Conservation (phyloP, 169 alveolate genomes). For the Sarcocystis neurona region DNA sequence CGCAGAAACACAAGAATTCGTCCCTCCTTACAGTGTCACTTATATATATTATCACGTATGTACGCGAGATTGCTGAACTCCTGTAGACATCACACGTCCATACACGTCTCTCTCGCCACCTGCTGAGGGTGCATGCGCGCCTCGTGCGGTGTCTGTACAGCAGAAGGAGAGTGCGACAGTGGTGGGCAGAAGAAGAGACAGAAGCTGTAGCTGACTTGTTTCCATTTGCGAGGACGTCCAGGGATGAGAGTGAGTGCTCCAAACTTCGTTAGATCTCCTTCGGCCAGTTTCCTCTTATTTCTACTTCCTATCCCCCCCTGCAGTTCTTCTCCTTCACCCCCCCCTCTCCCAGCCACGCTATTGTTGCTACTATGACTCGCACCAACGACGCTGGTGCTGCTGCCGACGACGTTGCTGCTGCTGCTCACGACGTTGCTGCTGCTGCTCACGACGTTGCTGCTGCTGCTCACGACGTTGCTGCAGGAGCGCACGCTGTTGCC, state of each 20-base stretch:
- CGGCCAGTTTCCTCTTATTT: conserved; percentile 4
- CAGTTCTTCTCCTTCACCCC: not conserved
- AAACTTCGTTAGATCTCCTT: conserved; percentile 40
- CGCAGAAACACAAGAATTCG: not conserved
- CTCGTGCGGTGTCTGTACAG: not conserved
- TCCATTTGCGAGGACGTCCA: conserved; percentile 46
- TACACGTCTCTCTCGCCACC: not conserved
- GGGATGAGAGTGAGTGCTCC: conserved; percentile 10
- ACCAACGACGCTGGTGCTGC: not conserved
- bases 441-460: conserved; percentile 41
- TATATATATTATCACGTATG: not conserved
- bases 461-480: not conserved
- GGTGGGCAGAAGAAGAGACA: not conserved
- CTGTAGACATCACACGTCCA: not conserved
- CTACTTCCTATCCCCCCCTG: not conserved
- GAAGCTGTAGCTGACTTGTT: not conserved
- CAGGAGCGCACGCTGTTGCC: not conserved
- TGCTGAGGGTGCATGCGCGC: not conserved
- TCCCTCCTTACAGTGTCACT: not conserved
- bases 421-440: conserved; percentile 20
- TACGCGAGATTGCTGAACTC: not conserved
- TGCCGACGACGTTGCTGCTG: conserved; percentile 27
- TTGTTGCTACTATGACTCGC: not conserved
- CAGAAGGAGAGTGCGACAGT: not conserved
- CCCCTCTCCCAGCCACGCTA: too few relatives aligned